Percentiles rank a stretch among this genome's conserved stretches.
These are phyloP conservation scores for Dactylonectria estremocensis DNA, from an alignment of 2,329 filamentous ascomycete species.

Conservation along the genomic window DNA sequence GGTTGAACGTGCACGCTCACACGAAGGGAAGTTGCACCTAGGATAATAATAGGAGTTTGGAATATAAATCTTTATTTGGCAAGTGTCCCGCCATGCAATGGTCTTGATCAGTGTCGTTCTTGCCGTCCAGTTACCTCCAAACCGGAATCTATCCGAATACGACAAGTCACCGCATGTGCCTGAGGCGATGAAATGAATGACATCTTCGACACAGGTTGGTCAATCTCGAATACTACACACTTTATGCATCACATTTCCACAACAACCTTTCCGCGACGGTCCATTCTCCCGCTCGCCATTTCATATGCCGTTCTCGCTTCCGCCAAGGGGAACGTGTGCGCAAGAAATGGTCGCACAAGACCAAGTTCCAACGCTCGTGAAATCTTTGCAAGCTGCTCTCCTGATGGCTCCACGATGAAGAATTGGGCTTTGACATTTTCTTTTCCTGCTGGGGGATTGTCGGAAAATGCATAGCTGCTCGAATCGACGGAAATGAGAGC, in stretches of 20 bases:
- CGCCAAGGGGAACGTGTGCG: constrained; percentile 21
- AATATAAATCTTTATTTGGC: too few species aligned
- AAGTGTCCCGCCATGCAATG: too few species aligned
- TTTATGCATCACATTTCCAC: background rate
- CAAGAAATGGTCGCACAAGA: constrained; percentile 25
- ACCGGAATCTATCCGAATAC: too few species aligned
- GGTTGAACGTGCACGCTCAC: background rate
- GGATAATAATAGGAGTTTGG: too few species aligned
- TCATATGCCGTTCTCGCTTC: constrained; percentile 18
- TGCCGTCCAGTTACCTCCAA: too few species aligned
- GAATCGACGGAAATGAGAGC: constrained; percentile 39
- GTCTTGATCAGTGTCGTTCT: too few species aligned
- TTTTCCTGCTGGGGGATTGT: constrained; percentile 4
- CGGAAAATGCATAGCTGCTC: constrained; percentile 24
- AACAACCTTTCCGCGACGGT: constrained; percentile 29
- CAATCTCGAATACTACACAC: background rate
- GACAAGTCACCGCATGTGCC: too few species aligned
- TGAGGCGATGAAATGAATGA: too few species aligned
- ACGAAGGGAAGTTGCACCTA: too few species aligned
- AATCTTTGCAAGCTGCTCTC: constrained; percentile 11
- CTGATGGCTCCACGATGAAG: constrained; percentile 26
- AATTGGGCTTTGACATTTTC: constrained; percentile 14
- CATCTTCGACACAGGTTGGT: too few species aligned
- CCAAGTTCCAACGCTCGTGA: constrained; percentile 8
- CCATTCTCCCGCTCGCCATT: constrained; percentile 18